A percentile compares a stretch with the other conserved stretches of the same genome.
phyloP scores from a whole-genome alignment of 345 rosid genomes.

The Arabidopsis thaliana region DNA sequence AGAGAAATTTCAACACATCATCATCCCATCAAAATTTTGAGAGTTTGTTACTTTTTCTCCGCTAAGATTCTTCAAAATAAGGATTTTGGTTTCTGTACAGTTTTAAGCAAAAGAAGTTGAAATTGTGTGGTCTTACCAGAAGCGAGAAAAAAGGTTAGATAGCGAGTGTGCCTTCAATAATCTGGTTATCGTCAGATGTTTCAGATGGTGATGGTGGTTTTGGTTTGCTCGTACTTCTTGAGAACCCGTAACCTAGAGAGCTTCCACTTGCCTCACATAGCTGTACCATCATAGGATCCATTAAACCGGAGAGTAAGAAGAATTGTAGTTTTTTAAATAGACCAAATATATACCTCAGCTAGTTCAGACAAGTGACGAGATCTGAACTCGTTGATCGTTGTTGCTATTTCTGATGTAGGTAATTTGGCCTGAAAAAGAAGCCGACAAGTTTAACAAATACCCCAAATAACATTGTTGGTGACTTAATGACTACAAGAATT shows the following conservation, averaged over 20 bases:
- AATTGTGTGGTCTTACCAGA: conserved; percentile 24
- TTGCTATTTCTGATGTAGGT: conserved; percentile 86
- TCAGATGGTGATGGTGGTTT: conserved; percentile 55
- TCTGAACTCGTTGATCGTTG: conserved; percentile 91
- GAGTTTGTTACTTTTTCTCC: conserved; percentile 19
- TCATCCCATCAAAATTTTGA: conserved; percentile 29
- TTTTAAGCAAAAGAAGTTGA: conserved; percentile 9
- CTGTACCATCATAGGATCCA: conserved; percentile 50
- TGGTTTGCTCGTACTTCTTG: conserved; percentile 63
- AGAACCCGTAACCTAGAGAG: conserved; percentile 93
- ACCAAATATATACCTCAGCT: conserved; percentile 62
- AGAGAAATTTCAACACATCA: conserved; percentile 9
- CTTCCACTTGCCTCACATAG: conserved; percentile 87
- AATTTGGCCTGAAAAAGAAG: conserved; percentile 68
- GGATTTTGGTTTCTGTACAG: conserved; percentile 25
- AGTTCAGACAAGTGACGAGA: conserved; percentile 93
- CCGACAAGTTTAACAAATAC: not conserved
- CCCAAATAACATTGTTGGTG: not conserved
- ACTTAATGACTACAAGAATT: not conserved
- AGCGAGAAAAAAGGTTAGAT: conserved; percentile 48
- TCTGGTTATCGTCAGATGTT: conserved; percentile 71
- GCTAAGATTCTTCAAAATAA: not conserved
- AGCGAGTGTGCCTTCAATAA: conserved; percentile 78
- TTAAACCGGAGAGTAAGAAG: not conserved
- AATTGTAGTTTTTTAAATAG: not conserved